Evolutionary conservation across 2,329 filamentous ascomycete species (phyloP).

Genomic region (Arachnopeziza araneosa): DNA sequence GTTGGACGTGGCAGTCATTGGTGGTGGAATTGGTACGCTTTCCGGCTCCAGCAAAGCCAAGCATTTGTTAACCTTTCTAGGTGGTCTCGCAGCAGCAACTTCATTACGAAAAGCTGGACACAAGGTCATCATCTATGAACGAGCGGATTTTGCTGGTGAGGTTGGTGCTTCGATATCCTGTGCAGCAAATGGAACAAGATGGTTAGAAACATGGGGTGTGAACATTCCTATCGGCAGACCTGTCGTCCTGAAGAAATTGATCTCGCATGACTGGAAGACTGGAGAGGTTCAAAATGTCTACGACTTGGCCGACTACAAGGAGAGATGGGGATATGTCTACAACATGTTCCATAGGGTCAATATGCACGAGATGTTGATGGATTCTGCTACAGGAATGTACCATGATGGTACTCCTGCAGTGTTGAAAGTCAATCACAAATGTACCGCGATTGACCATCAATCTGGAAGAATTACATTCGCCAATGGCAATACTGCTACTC

Average conservation of each 20-base stretch:
- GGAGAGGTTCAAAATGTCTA: constrained; percentile 61
- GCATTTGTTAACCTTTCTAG: constrained; percentile 19
- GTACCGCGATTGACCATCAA: constrained; percentile 41
- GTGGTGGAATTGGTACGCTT: constrained; percentile 18
- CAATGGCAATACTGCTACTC: constrained; percentile 24
- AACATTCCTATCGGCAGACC: constrained; percentile 59
- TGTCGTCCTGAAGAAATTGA: constrained; percentile 59
- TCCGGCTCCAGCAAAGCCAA: no score
- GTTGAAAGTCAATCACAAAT: constrained; percentile 46
- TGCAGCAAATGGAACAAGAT: constrained; percentile 64
- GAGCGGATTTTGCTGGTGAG: constrained; percentile 60
- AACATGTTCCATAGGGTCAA: constrained; percentile 65
- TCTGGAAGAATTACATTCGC: constrained; percentile 39
- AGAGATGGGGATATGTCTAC: constrained; percentile 57
- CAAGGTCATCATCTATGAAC: constrained; percentile 58
- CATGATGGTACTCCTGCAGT: constrained; percentile 49
- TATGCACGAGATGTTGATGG: constrained; percentile 63
- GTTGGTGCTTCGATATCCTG: constrained; percentile 63
- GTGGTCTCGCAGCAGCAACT: constrained; percentile 45
- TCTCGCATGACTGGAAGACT: constrained; percentile 65
- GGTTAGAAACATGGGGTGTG: constrained; percentile 64
- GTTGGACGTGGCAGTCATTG: constrained; percentile 18
- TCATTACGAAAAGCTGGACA: constrained; percentile 49
- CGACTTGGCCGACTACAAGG: constrained; percentile 57
- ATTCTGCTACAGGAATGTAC: constrained; percentile 49